These are phyloP conservation scores for Suillus spraguei DNA, from an alignment of 768 basidiomycete species.

Conservation along the genomic window DNA sequence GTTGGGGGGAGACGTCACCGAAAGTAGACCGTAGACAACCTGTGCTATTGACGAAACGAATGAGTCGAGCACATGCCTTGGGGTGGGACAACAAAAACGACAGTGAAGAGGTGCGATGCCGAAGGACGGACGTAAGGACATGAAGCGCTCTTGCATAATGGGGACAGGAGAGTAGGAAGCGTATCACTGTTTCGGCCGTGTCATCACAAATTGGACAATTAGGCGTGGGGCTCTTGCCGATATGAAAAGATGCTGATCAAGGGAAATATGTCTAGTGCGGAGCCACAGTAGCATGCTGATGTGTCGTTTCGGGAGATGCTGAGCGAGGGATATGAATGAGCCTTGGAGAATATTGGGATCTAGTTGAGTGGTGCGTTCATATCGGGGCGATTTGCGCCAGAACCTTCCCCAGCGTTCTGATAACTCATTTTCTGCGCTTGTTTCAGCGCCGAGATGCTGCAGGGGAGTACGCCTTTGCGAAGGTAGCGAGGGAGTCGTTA, in stretches of 20 bases:
- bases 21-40: background rate
- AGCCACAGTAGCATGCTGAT: slow-evolving; percentile 34
- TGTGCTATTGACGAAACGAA: background rate
- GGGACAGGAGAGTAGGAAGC: slow-evolving; percentile 33
- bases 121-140: background rate
- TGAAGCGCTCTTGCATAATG: slow-evolving; percentile 10
- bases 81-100: background rate
- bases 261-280: slow-evolving; percentile 31
- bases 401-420: background rate
- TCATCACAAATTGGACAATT: slow-evolving; percentile 28
- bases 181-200: slow-evolving; percentile 28
- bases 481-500: no score
- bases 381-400: background rate
- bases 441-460: slow-evolving; percentile 13
- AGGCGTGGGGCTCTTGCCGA: slow-evolving; percentile 25
- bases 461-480: no score
- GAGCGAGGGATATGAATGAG: slow-evolving; percentile 4
- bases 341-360: background rate
- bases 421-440: background rate
- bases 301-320: slow-evolving; percentile 15
- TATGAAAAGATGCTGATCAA: slow-evolving; percentile 33
- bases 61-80: background rate
- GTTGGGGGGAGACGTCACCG: background rate
- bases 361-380: background rate
- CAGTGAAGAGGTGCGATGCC: fast-evolving